These are phyloP conservation scores for Kwoniella bestiolae DNA, from an alignment of 768 basidiomycete genomes.

Conservation along the genomic window DNA sequence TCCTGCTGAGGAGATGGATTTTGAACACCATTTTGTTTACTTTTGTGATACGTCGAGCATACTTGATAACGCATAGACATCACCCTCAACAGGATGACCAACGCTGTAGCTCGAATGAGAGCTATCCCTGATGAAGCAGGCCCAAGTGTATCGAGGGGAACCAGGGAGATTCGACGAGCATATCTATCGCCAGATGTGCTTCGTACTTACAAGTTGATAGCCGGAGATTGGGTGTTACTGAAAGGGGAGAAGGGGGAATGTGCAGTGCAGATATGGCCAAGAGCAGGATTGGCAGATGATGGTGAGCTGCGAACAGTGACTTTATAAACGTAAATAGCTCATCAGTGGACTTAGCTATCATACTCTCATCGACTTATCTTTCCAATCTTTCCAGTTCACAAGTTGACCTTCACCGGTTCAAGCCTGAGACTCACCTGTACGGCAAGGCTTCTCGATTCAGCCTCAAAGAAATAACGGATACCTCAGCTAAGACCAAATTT, in stretches of 20 bases:
- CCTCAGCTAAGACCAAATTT: conserved; percentile 12
- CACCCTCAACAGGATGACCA: not conserved
- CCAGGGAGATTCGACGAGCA: conserved; percentile 26
- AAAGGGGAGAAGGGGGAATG: conserved; percentile 5
- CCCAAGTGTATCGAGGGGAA: conserved; percentile 10
- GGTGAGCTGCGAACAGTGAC: no score
- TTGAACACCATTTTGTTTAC: no score
- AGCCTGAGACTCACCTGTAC: conserved; percentile 21
- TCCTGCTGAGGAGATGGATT: no score
- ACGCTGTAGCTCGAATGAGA: not conserved
- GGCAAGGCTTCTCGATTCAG: conserved; percentile 11
- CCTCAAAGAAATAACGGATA: conserved; percentile 16
- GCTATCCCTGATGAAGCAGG: conserved; percentile 9
- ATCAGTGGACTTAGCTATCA: conserved; percentile 1
- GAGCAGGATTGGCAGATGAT: conserved; percentile 36
- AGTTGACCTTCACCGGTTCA: conserved; percentile 32
- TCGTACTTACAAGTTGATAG: conserved; percentile 41
- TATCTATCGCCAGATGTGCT: conserved; percentile 46
- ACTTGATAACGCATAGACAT: no score
- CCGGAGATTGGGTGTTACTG: conserved; percentile 53
- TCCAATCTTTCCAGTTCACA: conserved; percentile 5
- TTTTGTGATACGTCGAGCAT: no score
- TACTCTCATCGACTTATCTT: not conserved
- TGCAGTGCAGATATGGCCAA: conserved; percentile 49
- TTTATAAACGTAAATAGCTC: no score